Conservation (phyloP, 768 basidiomycete species). For the Cyathus striatus region DNA sequence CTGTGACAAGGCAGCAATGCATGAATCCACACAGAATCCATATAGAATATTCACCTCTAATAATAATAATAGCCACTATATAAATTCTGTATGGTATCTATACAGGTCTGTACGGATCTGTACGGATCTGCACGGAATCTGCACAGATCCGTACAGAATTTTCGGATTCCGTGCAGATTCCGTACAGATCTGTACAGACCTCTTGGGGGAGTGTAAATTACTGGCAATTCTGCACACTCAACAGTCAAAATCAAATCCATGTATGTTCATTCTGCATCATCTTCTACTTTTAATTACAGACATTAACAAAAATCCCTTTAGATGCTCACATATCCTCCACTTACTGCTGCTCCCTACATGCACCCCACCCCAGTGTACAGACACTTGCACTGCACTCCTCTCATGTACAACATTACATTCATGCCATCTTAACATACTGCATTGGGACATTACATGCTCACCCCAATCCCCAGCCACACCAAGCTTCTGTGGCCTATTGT, state of each 20-base stretch:
- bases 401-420: conserved; percentile 54
- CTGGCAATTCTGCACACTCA: conserved; percentile 32
- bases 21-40: too few relatives aligned
- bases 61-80: too few relatives aligned
- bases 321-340: conserved; percentile 29
- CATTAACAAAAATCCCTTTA: conserved; percentile 4
- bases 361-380: conserved; percentile 60
- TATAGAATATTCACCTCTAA: too few relatives aligned
- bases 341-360: conserved; percentile 41
- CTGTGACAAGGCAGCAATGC: too few relatives aligned
- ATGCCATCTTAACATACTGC: conserved; percentile 55
- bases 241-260: conserved; percentile 25
- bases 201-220: too few relatives aligned
- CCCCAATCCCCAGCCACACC: conserved; percentile 48
- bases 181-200: too few relatives aligned
- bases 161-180: too few relatives aligned
- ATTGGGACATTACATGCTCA: conserved; percentile 48
- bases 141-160: too few relatives aligned
- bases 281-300: conserved; percentile 1
- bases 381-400: conserved; percentile 51
- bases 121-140: too few relatives aligned
- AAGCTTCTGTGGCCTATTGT: conserved; percentile 60
- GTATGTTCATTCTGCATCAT: conserved; percentile 29
- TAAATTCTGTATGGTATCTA: too few relatives aligned
- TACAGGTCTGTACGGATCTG: too few relatives aligned